Evolutionary conservation across 345 rosid genomes (phyloP), one percentile per base, ranked within the genome.

Genomic region (Melaleuca quinquenervia): DNA sequence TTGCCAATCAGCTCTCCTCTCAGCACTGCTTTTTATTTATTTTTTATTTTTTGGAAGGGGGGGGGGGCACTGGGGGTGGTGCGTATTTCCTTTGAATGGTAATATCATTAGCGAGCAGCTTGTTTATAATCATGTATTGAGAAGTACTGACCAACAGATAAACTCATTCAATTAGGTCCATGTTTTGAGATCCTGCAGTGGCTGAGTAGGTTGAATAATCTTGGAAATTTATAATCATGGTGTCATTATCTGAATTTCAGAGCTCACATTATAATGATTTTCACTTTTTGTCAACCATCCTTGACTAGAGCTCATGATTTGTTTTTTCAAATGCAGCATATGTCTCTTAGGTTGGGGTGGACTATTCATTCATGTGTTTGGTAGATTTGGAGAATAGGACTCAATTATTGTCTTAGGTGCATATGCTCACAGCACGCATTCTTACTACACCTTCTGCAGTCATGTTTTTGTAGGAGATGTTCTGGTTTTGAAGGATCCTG

Each of bases 401-500:
- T 29, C 21, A 48, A 51, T 51, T 41, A 82, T 82, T 27, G 13
- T 22, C 44, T 82, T 82, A 49, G 22, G 13, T 45, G 20, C 54
- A 82, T 51, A 14, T 82, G 9, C 41, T 82, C 56, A 50, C 52
- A 0, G 26, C 51, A 51, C 51, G 56, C n/a, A 41, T 32, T 50
- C 52, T 82, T 27, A n/a, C 44, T n/a, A 27, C 44, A 50, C 55
- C 55, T 50, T 51, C 84, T 55, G 36, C 93, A 95, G 99, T 86
- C 90, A 55, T 85, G 93, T 96, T 87, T 92, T 89, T 91, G 91
- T 94, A 90, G 99, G 99, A 88, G 99, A 98, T 88, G 96, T 94
- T n/a, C 95, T 98, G 84, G 94, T 98, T 84, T 53, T 96, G 87
- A 98, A 95, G 92, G 98, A 98, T 85, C 99, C 99, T 84, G 93